These are phyloP conservation scores for Xylaria cubensis DNA, from an alignment of 495 filamentous ascomycete species.

Conservation along the genomic window DNA sequence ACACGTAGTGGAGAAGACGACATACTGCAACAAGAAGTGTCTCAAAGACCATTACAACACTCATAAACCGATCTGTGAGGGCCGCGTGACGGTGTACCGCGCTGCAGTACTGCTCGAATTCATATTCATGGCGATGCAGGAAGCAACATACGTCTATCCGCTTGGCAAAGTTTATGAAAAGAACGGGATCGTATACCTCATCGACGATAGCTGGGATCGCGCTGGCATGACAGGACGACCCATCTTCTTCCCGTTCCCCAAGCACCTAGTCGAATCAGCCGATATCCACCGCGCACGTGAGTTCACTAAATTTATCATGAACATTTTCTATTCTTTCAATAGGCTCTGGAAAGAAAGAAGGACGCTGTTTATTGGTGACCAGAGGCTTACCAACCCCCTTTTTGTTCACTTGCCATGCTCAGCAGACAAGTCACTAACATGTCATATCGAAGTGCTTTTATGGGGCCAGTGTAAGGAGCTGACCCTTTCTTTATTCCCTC, in stretches of 20 bases:
- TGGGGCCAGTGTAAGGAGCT: conserved; percentile 15
- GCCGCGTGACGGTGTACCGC: conserved; percentile 16
- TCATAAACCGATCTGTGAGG: conserved; percentile 13
- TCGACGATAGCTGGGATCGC: conserved; percentile 6
- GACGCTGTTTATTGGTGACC: neutral
- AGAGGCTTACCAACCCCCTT: neutral
- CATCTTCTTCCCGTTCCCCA: conserved; percentile 19
- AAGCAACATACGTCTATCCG: conserved; percentile 7
- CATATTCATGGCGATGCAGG: conserved; percentile 8
- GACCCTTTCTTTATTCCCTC: neutral
- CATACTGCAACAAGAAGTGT: conserved; percentile 27
- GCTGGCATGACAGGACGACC: conserved; percentile 24
- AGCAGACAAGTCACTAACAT: neutral
- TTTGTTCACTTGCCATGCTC: neutral
- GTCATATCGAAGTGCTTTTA: conserved; percentile 3
- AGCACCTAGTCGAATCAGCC: neutral
- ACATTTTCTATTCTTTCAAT: neutral
- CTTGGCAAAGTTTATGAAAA: neutral
- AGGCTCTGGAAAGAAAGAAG: neutral
- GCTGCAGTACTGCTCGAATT: conserved; percentile 1
- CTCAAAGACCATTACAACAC: neutral
- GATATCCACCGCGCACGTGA: conserved; percentile 9
- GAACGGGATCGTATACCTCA: conserved; percentile 6
- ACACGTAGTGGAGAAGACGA: conserved; percentile 7
- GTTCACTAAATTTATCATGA: neutral